A percentile compares a stretch with the other conserved stretches of the same genome.
Conservation (phyloP, 495 filamentous ascomycete genomes). For the Cercophora newfieldiana region DNA sequence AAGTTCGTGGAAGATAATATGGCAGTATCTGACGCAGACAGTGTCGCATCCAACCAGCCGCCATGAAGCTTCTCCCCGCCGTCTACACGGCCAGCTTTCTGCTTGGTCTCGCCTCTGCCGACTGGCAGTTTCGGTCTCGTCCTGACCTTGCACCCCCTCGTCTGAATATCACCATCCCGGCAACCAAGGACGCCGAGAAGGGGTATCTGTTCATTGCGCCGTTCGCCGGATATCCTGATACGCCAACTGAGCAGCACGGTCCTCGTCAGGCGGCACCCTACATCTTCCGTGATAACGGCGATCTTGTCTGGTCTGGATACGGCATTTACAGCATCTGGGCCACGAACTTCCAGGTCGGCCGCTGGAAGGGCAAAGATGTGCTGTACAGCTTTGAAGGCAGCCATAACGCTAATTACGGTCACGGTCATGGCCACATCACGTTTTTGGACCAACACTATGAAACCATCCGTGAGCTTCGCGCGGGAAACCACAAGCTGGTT, state of each 20-base stretch:
- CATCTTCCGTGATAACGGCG: conserved; percentile 55
- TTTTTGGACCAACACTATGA: conserved; percentile 56
- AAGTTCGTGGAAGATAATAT: conserved; percentile 35
- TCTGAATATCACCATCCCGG: conserved; percentile 58
- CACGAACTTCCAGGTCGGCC: conserved; percentile 43
- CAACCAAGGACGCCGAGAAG: conserved; percentile 47
- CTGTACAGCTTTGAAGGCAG: conserved; percentile 57
- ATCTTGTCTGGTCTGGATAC: conserved; percentile 58
- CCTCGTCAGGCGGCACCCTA: conserved; percentile 57
- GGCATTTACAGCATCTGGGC: conserved; percentile 56
- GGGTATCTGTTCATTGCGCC: conserved; percentile 59
- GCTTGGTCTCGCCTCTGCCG: conserved; percentile 38
- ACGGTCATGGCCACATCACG: conserved; percentile 54
- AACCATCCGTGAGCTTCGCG: conserved; percentile 53
- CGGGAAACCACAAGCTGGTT: conserved; percentile 53
- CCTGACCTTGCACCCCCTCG: conserved; percentile 56
- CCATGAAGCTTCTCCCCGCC: conserved; percentile 38
- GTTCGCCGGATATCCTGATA: conserved; percentile 49
- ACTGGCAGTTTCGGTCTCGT: conserved; percentile 59
- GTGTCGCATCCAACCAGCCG: conserved; percentile 23
- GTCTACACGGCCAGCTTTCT: conserved; percentile 30
- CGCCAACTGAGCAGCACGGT: conserved; percentile 46
- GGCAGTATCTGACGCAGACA: conserved; percentile 45
- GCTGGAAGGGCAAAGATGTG: conserved; percentile 54
- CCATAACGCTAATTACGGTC: conserved; percentile 55